These are phyloP conservation scores for Amphicarpaea edgeworthii DNA, from an alignment of 306 rosid genomes.

Conservation along the genomic window DNA sequence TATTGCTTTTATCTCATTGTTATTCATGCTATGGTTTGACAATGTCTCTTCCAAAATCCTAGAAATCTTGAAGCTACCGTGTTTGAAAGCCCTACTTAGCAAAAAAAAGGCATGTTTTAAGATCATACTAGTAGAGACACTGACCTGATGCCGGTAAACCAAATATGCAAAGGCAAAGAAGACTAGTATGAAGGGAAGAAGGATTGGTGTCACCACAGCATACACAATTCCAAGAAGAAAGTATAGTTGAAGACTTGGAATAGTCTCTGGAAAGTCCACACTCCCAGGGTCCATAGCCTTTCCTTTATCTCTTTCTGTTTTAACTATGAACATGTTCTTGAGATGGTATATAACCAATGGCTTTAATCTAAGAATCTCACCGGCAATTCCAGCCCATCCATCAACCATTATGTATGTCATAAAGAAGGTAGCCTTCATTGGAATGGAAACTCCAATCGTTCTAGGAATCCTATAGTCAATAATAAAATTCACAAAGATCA, in stretches of 20 bases:
- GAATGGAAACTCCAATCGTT: constrained; percentile 96
- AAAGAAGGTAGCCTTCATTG: constrained; percentile 97
- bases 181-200: constrained; percentile 93
- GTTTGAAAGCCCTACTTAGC: neutral
- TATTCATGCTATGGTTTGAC: neutral
- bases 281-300: constrained; percentile 91
- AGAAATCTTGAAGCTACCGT: constrained; percentile 22
- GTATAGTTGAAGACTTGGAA: constrained; percentile 92
- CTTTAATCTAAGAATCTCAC: constrained; percentile 95
- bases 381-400: constrained; percentile 98
- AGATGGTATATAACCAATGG: constrained; percentile 93
- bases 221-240: constrained; percentile 94
- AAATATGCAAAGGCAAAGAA: constrained; percentile 95
- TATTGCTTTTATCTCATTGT: neutral
- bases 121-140: constrained; percentile 34
- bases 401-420: constrained; percentile 98
- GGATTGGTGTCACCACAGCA: constrained; percentile 93
- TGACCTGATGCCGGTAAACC: constrained; percentile 99
- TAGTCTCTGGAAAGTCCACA: constrained; percentile 87
- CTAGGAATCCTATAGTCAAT: constrained; percentile 79
- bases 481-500: constrained; percentile 30
- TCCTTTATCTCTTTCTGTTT: constrained; percentile 93
- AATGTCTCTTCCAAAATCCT: neutral
- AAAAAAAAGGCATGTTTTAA: constrained; percentile 14
- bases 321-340: constrained; percentile 89